A percentile compares a stretch with the other conserved stretches of the same genome.
These are phyloP conservation scores for Eutrema japonicum DNA, from an alignment of 345 rosid species.

Conservation along the genomic window DNA sequence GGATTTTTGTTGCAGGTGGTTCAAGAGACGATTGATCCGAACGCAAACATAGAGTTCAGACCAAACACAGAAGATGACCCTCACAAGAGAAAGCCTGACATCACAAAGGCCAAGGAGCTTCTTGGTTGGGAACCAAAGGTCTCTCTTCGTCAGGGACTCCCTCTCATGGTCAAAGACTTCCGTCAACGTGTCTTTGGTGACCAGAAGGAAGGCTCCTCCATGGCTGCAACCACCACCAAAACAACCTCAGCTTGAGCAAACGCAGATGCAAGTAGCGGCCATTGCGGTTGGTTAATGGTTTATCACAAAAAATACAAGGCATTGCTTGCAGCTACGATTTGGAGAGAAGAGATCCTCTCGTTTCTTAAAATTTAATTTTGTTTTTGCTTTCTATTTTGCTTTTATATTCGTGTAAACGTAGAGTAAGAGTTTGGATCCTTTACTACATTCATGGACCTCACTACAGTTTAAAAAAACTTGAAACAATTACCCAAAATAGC, in stretches of 20 bases:
- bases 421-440: conserved; percentile 34
- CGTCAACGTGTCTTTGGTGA: conserved; percentile 74
- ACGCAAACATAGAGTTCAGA: conserved; percentile 81
- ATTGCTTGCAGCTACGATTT: conserved; percentile 17
- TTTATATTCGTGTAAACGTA: conserved; percentile 36
- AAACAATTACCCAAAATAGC: no score
- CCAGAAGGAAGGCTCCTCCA: conserved; percentile 45
- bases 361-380: conserved; percentile 27
- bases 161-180: conserved; percentile 80
- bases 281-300: conserved; percentile 7
- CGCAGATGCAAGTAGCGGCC: conserved; percentile 25
- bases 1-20: conserved; percentile 54
- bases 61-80: conserved; percentile 93
- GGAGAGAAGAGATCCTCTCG: conserved; percentile 9
- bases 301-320: conserved; percentile 3
- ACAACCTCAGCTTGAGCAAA: conserved; percentile 41
- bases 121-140: conserved; percentile 79
- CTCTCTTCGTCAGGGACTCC: conserved; percentile 76
- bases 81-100: conserved; percentile 86
- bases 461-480: conserved; percentile 20
- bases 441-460: conserved; percentile 38
- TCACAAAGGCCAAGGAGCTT: conserved; percentile 76
- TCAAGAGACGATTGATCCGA: conserved; percentile 77
- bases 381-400: conserved; percentile 29
- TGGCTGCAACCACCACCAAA: conserved; percentile 40